These are phyloP conservation scores for Kokia cookei DNA, from an alignment of 441 rosid genomes.

Conservation along the genomic window DNA sequence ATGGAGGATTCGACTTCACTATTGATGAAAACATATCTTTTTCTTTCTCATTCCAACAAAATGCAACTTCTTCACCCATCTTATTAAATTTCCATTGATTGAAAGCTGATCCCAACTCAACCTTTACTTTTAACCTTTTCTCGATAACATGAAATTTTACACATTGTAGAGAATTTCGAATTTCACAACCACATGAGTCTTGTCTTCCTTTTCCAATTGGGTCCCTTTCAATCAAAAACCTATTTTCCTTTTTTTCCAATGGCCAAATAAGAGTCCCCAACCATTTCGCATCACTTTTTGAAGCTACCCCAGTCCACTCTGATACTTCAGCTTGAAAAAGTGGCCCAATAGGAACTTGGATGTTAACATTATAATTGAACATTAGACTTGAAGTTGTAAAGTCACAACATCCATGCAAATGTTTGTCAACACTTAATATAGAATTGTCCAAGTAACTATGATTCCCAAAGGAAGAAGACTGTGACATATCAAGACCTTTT, in stretches of 20 bases:
- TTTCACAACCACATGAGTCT: constrained; percentile 65
- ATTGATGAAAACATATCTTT: constrained; percentile 40
- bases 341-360: constrained; percentile 49
- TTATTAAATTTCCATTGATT: constrained; percentile 51
- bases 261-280: constrained; percentile 74
- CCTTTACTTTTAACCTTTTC: constrained; percentile 47
- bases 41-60: constrained; percentile 55
- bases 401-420: constrained; percentile 2
- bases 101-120: constrained; percentile 67
- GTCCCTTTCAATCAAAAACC: constrained; percentile 55
- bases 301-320: constrained; percentile 47
- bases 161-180: constrained; percentile 55
- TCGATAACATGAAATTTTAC: constrained; percentile 60
- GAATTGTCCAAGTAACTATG: constrained; percentile 18
- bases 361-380: constrained; percentile 28
- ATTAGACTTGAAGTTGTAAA: constrained; percentile 25
- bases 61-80: constrained; percentile 73
- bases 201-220: constrained; percentile 86
- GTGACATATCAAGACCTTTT: constrained; percentile 20
- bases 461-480: constrained; percentile 17
- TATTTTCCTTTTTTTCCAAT: constrained; percentile 23
- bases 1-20: constrained; percentile 36
- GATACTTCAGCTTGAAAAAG: constrained; percentile 66
- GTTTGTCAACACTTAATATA: constrained; percentile 18
- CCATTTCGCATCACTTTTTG: constrained; percentile 73